Conservation (phyloP, 768 basidiomycete genomes). For the Hericium rajendrae region DNA sequence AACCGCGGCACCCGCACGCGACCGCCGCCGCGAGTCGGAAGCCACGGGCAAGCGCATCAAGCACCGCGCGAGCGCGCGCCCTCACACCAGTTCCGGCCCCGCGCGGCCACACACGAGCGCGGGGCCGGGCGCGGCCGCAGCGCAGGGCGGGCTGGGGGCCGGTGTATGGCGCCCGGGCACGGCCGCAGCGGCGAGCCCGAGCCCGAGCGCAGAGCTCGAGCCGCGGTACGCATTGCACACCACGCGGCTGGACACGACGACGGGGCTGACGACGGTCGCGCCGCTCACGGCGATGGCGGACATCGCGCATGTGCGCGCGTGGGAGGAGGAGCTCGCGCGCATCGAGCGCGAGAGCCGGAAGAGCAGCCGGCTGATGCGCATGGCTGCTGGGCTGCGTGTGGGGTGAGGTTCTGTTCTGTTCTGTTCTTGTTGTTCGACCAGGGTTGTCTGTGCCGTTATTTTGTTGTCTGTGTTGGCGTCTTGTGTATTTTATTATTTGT, state of each 20-base stretch:
- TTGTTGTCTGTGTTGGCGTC: too few relatives aligned
- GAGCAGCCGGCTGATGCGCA: background rate
- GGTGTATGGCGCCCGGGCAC: conserved; percentile 3
- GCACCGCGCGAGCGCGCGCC: background rate
- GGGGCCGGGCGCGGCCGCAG: background rate
- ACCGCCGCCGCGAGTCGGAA: conserved; percentile 5
- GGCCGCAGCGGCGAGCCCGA: background rate
- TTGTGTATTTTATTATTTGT: too few relatives aligned
- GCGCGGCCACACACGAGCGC: conserved; percentile 1
- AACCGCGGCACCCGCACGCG: background rate
- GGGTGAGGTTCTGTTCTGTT: too few relatives aligned
- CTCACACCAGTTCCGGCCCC: conserved; percentile 1
- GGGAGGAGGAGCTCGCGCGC: conserved; percentile 70
- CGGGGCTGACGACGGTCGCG: conserved; percentile 18
- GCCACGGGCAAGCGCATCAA: conserved; percentile 13
- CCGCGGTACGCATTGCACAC: background rate
- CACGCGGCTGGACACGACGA: background rate
- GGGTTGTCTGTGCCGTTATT: too few relatives aligned
- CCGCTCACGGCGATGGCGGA: conserved; percentile 28
- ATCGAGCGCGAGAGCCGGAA: conserved; percentile 54
- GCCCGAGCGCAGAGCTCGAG: background rate
- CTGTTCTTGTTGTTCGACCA: too few relatives aligned
- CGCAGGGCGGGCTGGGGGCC: background rate
- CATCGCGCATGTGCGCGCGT: conserved; percentile 33
- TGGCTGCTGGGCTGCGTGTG: background rate